Evolutionary conservation across 2,329 filamentous ascomycete genomes (phyloP).

Genomic region (Penicillium sumatraense): DNA sequence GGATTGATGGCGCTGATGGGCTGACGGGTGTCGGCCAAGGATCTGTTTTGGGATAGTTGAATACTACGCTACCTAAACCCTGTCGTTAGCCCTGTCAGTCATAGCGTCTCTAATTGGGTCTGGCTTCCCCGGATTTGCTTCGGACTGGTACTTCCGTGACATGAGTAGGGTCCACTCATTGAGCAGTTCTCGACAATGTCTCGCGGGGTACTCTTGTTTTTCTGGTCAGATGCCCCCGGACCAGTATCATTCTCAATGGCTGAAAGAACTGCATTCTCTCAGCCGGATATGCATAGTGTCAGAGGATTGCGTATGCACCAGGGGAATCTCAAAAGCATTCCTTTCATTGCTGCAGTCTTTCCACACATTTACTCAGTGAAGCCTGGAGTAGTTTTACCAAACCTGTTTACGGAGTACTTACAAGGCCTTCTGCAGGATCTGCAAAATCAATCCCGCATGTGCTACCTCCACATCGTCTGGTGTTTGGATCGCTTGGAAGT

Average conservation of each 20-base stretch:
- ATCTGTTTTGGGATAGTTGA: constrained; percentile 8
- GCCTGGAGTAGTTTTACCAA: neutral
- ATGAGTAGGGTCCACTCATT: neutral
- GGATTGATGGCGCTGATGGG: constrained; percentile 3
- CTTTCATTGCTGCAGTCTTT: neutral
- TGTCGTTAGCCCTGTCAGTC: neutral
- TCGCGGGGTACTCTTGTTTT: neutral
- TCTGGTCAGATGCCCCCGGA: neutral
- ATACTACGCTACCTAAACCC: constrained; percentile 12
- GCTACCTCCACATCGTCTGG: constrained; percentile 5
- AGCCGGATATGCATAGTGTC: neutral
- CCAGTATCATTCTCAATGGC: neutral
- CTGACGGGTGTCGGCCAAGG: constrained; percentile 5
- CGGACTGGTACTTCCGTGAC: constrained; percentile 5
- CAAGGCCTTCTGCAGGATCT: constrained; percentile 1
- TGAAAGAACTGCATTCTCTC: neutral
- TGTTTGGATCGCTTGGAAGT: neutral
- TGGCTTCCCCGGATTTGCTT: constrained; percentile 14
- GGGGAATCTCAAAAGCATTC: neutral
- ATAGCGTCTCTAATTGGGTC: neutral
- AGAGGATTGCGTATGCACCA: neutral
- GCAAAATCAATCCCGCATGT: neutral
- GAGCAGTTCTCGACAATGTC: neutral
- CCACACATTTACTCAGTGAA: neutral
- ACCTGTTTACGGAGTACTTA: constrained; percentile 6